Evolutionary conservation across 345 rosid species (phyloP).

Genomic region (Tarenaya hassleriana): DNA sequence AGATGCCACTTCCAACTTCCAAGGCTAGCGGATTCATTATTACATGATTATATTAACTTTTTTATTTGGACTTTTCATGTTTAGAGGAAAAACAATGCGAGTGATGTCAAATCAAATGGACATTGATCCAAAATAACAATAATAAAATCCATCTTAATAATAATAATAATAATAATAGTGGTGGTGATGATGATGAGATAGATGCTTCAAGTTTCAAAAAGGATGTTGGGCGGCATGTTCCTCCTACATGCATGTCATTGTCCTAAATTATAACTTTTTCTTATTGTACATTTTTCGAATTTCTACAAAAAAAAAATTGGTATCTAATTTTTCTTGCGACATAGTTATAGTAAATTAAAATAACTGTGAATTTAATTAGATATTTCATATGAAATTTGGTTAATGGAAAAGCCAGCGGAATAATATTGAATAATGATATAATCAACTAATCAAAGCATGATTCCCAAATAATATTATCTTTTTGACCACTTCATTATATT

Average conservation of each 20-base stretch:
- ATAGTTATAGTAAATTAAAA: no score
- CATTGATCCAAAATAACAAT: no score
- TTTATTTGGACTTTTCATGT: no score
- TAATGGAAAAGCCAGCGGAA: background rate
- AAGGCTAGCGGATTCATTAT: no score
- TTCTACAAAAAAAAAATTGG: background rate
- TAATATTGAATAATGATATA: slow-evolving; percentile 16
- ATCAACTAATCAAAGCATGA: slow-evolving; percentile 22
- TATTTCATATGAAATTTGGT: slow-evolving; percentile 1
- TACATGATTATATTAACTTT: background rate
- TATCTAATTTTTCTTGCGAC: no score
- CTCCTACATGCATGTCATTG: slow-evolving; percentile 17
- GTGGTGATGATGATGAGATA: background rate
- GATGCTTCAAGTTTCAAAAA: background rate
- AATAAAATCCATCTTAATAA: no score
- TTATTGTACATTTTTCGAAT: background rate
- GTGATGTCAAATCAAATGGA: no score
- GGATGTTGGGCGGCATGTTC: no score
- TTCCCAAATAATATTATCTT: slow-evolving; percentile 21
- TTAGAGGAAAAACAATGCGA: background rate
- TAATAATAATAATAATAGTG: no score
- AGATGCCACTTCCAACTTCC: background rate
- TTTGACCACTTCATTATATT: slow-evolving; percentile 23
- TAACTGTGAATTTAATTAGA: no score
- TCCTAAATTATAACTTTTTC: slow-evolving; percentile 1